Base-by-base conservation (phyloP, 148 eudicot genomes). In the Chenopodium album region DNA sequence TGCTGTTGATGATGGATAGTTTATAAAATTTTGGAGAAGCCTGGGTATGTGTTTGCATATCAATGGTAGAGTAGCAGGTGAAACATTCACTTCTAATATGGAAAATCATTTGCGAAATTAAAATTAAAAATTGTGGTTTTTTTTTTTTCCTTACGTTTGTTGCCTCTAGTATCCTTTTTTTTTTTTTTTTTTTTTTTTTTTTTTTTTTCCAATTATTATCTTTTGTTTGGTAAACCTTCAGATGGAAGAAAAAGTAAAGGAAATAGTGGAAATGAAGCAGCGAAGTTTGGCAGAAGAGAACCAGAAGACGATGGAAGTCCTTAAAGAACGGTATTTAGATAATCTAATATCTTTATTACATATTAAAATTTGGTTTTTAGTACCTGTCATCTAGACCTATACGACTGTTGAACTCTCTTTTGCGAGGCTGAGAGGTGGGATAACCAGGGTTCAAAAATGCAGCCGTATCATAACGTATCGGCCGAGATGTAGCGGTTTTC, bases 241-340 rank as follows among this genome's bases (percentile, higher is more conserved):
- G 99, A 96, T 94, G 98, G 99, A 96, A 86, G 99, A 96, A 86
- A 96, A 96, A 84, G 98, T 96, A 76, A 96, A 94, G 84, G 99
- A 96, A 86, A 85, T 94, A 75, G 99, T 96, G 83, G 99, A 96
- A 88, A 96, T 96, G 54, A 96, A 96, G 87, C 99, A 96, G 85
- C 97, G 99, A 50, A 92, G 92, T 90, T 90, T 96, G 89, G 99
- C 99, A 56, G 99, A 96, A 82, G 99, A 96, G 89, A 96, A 94
- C 79, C 99, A 96, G 86, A 96, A 96, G 88, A 91, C 90, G 16
- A 66, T 96, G 87, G 99, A 96, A 83, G 95, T 89, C 71, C 79
- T 96, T 29, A 96, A 94, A 88, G 99, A 96, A 87, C 89, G 99
- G 99, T 96, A 88, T 41, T 5, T 41, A 5, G 44, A 41, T 41